These are phyloP conservation scores for Lathyrus aphaca DNA, from an alignment of 306 rosid genomes.

Conservation along the genomic window DNA sequence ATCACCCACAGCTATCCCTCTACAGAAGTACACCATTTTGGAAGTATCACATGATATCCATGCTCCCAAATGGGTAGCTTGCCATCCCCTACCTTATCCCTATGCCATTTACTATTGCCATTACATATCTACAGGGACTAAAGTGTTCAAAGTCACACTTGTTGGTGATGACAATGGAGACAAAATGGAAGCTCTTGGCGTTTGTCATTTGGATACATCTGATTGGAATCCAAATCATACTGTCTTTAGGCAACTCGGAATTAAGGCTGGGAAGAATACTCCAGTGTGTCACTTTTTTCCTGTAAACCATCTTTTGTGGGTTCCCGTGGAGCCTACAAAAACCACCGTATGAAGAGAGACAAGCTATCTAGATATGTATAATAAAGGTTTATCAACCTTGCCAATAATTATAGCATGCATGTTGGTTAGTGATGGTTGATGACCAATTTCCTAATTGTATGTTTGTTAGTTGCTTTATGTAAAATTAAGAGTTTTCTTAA, in stretches of 20 bases:
- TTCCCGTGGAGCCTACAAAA: constrained; percentile 36
- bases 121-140: constrained; percentile 46
- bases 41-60: constrained; percentile 47
- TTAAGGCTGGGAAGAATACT: constrained; percentile 45
- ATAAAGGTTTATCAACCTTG: constrained; percentile 29
- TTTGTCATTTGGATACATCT: constrained; percentile 68
- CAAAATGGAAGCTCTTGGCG: constrained; percentile 53
- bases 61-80: constrained; percentile 61
- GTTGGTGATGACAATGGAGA: constrained; percentile 56
- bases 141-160: constrained; percentile 57
- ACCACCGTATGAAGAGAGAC: constrained; percentile 38
- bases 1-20: constrained; percentile 29
- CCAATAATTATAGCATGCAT: background rate
- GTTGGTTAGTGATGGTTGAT: constrained; percentile 1
- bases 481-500: no score
- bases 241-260: constrained; percentile 45
- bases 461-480: no score
- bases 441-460: background rate
- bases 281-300: constrained; percentile 68
- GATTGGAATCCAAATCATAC: constrained; percentile 53
- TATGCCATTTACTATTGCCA: constrained; percentile 64
- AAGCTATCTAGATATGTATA: background rate
- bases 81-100: constrained; percentile 61
- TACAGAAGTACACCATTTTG: constrained; percentile 52
- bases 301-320: constrained; percentile 58